Base-by-base conservation (phyloP, 495 filamentous ascomycete genomes). In the Penicillium lagena region DNA sequence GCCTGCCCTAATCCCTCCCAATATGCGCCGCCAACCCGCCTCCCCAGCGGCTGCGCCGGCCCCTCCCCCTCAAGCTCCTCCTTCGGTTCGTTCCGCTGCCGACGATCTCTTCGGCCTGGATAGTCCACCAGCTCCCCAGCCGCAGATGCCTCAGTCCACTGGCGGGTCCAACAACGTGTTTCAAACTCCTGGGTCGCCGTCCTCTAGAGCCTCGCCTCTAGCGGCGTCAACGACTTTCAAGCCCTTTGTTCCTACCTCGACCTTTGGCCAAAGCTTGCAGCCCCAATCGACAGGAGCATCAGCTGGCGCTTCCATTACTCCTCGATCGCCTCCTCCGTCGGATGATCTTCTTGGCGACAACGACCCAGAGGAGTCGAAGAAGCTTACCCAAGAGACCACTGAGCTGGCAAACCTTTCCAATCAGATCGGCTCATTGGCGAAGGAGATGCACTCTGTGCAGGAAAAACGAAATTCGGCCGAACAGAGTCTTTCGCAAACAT, bases 321-420 rank as follows among this genome's bases (percentile, higher is more conserved):
- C 67, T 43, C 71, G 73, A 35, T 68, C 67, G 12, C 71, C 73
- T 12, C 56, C 70, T 12, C 77, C 76, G 12, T 75, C 86, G 47
- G 90, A 97, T 53, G 94, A 97, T 66, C 75, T 98, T n/a, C 79
- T 97, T 9, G 93, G 94, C 14, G 93, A 96, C 49, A 85, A 85
- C 44, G 93, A 97, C 46, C 87, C 88, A 4, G 90, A 96, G 59
- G 78, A 90, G 39, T 89, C 80, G 59, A 94, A 86, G 59, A 91
- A 85, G 56, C 66, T 97, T 37, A 90, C 82, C 0, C 82, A 80
- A 46, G 93, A 98, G 62, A 93, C 89, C 5, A 83, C 85, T 1
- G 93, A 98, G 56, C 74, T 97, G n/a, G 93, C 90, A 28, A 98
- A 98, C 56, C 66, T 98, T 43, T 96, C 90, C 7, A 97, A 95